Conservation (phyloP, 2,329 filamentous ascomycete genomes). For the Diplocarpon mali region DNA sequence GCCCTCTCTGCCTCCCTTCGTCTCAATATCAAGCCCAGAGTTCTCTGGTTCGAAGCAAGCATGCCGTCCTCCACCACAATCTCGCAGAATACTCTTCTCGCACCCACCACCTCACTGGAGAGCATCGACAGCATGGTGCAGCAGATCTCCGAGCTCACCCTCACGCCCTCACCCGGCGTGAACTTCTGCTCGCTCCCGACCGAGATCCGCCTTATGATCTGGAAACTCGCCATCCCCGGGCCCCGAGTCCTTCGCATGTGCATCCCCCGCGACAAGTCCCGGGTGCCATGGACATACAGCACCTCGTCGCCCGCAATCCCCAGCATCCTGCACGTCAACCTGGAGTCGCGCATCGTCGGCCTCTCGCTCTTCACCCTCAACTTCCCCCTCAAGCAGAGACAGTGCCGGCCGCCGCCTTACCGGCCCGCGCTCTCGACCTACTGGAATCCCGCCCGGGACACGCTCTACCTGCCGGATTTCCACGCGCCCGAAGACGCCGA, state of each 20-base stretch:
- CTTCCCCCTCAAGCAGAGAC: neutral
- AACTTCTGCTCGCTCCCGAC: no score
- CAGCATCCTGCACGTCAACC: neutral
- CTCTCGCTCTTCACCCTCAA: neutral
- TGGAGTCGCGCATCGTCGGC: neutral
- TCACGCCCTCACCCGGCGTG: no score
- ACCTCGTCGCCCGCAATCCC: neutral
- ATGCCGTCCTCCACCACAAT: no score
- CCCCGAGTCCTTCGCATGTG: neutral
- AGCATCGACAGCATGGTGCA: no score
- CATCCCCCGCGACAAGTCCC: neutral
- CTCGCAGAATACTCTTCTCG: no score
- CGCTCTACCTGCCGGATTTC: neutral
- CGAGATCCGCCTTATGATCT: neutral
- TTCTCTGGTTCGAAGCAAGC: no score
- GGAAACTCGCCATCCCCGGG: neutral
- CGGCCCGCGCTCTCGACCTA: neutral
- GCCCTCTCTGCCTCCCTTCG: no score
- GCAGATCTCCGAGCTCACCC: no score
- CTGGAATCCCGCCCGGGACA: neutral
- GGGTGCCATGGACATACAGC: neutral
- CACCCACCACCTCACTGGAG: no score
- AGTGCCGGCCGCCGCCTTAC: neutral
- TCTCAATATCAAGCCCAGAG: no score
- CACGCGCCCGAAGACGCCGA: no score